A percentile compares a stretch with the other conserved stretches of the same genome.
Evolutionary conservation across 768 basidiomycete species (phyloP).

Genomic region (Boletus vinaceobasis): DNA sequence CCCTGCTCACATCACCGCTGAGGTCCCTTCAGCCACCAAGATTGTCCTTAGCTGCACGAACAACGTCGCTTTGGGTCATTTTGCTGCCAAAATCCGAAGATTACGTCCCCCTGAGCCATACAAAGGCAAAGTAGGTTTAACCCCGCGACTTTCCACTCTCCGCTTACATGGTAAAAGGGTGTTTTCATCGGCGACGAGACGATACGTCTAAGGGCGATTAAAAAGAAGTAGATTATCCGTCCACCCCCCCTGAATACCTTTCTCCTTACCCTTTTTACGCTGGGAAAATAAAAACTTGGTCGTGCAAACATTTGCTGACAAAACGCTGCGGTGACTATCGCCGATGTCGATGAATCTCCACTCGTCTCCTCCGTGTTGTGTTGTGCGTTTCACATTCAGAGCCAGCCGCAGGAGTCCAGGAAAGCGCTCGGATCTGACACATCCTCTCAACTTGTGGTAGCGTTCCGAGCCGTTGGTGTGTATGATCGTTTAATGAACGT

Average conservation of each 20-base stretch:
- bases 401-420: not conserved
- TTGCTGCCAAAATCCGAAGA: constrained; percentile 80
- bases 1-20: constrained; percentile 75
- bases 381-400: not conserved
- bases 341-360: not conserved
- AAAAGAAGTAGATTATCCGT: constrained; percentile 77
- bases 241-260: constrained; percentile 5
- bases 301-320: not conserved
- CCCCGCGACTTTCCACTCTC: not conserved
- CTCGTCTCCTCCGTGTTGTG: no score
- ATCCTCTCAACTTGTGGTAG: not conserved
- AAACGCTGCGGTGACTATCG: not conserved
- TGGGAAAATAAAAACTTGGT: not conserved
- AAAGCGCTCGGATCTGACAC: not conserved
- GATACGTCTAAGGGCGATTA: constrained; percentile 86
- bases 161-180: constrained; percentile 51
- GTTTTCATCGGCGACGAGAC: constrained; percentile 93
- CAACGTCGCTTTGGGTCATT: constrained; percentile 84
- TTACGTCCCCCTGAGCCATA: constrained; percentile 94
- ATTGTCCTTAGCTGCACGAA: constrained; percentile 80
- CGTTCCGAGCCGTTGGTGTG: not conserved
- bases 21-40: constrained; percentile 80
- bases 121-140: constrained; percentile 83
- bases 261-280: not conserved
- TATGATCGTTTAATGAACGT: not conserved